Conservation (phyloP, 176 grass and related monocot species). For the Juncus effusus region DNA sequence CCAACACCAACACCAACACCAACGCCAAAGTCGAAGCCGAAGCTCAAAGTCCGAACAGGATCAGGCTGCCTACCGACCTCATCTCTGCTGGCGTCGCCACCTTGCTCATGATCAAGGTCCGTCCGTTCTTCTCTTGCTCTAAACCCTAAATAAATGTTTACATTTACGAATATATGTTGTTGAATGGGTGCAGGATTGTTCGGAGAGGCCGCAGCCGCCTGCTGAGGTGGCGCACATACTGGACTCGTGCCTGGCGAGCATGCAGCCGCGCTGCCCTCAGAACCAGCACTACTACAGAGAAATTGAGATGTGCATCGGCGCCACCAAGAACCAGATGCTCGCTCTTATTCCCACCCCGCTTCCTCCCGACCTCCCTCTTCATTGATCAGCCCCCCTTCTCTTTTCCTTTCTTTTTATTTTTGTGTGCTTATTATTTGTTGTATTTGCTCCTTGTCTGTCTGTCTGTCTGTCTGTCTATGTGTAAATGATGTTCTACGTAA, state of each 20-base stretch:
- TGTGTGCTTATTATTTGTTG: too few relatives aligned
- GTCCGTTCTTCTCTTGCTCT: neutral
- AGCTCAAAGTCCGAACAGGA: slow-evolving; percentile 36
- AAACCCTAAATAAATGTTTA: too few relatives aligned
- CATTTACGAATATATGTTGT: too few relatives aligned
- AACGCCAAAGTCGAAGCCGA: neutral
- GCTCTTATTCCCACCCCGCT: slow-evolving; percentile 64
- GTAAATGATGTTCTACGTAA: too few relatives aligned
- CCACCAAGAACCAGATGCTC: slow-evolving; percentile 91
- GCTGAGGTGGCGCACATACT: slow-evolving; percentile 90
- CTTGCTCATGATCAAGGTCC: slow-evolving; percentile 89
- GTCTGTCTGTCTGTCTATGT: too few relatives aligned
- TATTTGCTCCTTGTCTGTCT: too few relatives aligned
- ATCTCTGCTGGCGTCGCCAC: slow-evolving; percentile 82
- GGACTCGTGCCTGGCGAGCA: slow-evolving; percentile 56
- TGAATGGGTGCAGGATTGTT: slow-evolving; percentile 58
- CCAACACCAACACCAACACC: slow-evolving; percentile 22
- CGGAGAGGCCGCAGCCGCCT: slow-evolving; percentile 84
- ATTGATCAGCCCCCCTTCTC: neutral
- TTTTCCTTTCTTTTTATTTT: too few relatives aligned
- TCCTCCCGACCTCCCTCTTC: slow-evolving; percentile 8
- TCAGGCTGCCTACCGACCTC: slow-evolving; percentile 57
- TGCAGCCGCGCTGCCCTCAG: slow-evolving; percentile 71
- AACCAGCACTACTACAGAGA: slow-evolving; percentile 65
- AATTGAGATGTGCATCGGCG: slow-evolving; percentile 83